Evolutionary conservation across 805 yeast species (phyloP).

Genomic region (Zygoascus ofunaensis): DNA sequence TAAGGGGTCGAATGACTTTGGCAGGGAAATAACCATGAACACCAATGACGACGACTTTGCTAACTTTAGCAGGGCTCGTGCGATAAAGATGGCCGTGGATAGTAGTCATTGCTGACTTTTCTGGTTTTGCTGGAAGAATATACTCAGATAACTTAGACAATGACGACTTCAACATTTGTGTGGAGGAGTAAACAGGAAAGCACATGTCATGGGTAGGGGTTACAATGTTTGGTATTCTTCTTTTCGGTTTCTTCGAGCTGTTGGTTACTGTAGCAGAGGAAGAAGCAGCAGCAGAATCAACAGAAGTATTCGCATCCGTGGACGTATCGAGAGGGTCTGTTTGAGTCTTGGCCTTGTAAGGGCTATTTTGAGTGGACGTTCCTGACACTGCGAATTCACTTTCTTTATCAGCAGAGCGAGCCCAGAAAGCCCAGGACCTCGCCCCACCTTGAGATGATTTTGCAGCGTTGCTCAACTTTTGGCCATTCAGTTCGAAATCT

Average conservation of each 20-base stretch:
- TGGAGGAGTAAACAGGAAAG: conserved; percentile 20
- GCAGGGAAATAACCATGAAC: conserved; percentile 97
- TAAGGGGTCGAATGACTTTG: conserved; percentile 67
- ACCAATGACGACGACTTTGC: conserved; percentile 73
- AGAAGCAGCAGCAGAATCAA: conserved; percentile 1
- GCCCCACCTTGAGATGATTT: conserved; percentile 6
- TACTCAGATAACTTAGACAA: conserved; percentile 13
- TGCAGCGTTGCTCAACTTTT: neutral
- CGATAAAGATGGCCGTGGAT: conserved; percentile 24
- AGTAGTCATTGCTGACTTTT: conserved; percentile 8
- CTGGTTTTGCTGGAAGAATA: conserved; percentile 11
- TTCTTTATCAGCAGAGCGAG: conserved; percentile 10
- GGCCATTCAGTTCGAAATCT: conserved; percentile 1
- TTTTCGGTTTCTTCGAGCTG: conserved; percentile 8
- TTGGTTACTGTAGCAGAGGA: conserved; percentile 7
- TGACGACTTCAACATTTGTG: conserved; percentile 14
- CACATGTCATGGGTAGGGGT: conserved; percentile 21
- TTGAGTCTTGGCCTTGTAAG: conserved; percentile 19
- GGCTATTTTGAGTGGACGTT: conserved; percentile 23
- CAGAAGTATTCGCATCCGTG: too few relatives aligned
- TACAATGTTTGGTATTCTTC: conserved; percentile 20
- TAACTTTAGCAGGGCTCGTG: conserved; percentile 25
- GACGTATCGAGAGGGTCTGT: neutral
- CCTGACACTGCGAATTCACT: conserved; percentile 28
- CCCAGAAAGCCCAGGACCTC: conserved; percentile 31